Conservation (phyloP, 192 early-diverging fungal genomes). For the Geosiphon pyriformis region DNA sequence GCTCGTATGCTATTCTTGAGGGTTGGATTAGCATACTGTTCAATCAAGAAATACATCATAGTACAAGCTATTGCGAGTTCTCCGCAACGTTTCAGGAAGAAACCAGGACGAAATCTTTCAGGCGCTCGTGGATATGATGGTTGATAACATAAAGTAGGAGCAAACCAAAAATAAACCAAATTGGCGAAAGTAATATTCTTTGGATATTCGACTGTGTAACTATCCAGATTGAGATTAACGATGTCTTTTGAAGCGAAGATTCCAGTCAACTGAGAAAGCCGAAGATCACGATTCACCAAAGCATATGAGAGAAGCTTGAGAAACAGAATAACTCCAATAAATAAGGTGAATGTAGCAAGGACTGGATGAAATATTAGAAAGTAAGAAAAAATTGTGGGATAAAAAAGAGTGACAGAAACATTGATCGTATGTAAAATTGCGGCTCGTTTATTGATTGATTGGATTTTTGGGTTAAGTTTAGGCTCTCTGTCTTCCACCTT, state of each 20-base stretch:
- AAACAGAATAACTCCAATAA: constrained; percentile 62
- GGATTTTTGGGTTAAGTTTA: constrained; percentile 20
- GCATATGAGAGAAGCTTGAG: constrained; percentile 78
- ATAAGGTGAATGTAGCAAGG: constrained; percentile 56
- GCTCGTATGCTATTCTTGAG: constrained; percentile 70
- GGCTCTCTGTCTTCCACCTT: constrained; percentile 15
- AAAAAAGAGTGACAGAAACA: constrained; percentile 47
- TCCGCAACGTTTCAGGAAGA: constrained; percentile 73
- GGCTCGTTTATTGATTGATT: constrained; percentile 21
- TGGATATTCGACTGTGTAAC: constrained; percentile 64
- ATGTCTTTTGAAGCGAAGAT: constrained; percentile 13
- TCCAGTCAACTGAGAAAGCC: constrained; percentile 51
- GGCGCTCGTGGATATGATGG: constrained; percentile 70
- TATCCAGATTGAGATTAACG: constrained; percentile 30
- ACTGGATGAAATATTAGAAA: constrained; percentile 64
- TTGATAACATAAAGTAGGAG: constrained; percentile 86
- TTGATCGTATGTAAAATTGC: constrained; percentile 51
- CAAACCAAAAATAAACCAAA: constrained; percentile 69
- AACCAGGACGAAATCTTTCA: constrained; percentile 54
- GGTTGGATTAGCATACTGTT: constrained; percentile 78
- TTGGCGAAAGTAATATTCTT: constrained; percentile 62
- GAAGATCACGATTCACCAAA: constrained; percentile 72
- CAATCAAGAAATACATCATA: constrained; percentile 74
- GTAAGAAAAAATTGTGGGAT: constrained; percentile 61
- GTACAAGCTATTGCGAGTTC: constrained; percentile 63